Percentiles rank a stretch among this genome's conserved stretches.
phyloP scores from a whole-genome alignment of 202 grass and related monocot genomes.

The Brachypodium distachyon region DNA sequence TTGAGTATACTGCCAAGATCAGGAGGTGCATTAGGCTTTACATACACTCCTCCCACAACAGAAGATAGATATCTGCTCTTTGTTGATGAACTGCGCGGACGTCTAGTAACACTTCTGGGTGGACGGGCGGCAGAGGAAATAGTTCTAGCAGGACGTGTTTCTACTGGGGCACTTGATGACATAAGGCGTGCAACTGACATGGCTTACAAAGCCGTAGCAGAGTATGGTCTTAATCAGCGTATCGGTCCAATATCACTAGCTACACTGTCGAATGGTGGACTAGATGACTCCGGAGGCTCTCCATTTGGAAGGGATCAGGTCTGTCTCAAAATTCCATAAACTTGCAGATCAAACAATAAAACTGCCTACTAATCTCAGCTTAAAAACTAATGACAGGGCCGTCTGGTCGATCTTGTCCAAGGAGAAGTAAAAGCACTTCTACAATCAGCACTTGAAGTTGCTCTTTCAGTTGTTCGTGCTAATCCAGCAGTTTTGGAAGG shows the following conservation, averaged over 20 bases:
- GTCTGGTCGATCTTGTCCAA: slow-evolving; percentile 90
- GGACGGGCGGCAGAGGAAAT: slow-evolving; percentile 93
- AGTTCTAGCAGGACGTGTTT: slow-evolving; percentile 71
- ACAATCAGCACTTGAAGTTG: slow-evolving; percentile 88
- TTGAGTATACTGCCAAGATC: slow-evolving; percentile 96
- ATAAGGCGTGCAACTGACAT: slow-evolving; percentile 96
- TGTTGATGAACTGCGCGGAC: slow-evolving; percentile 86
- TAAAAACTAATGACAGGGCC: slow-evolving; percentile 52
- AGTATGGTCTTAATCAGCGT: slow-evolving; percentile 81
- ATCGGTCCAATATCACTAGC: slow-evolving; percentile 82
- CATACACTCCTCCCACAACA: slow-evolving; percentile 79
- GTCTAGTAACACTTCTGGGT: slow-evolving; percentile 90
- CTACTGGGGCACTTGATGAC: slow-evolving; percentile 96
- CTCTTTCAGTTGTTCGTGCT: slow-evolving; percentile 83
- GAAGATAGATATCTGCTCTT: slow-evolving; percentile 97
- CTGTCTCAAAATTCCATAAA: slow-evolving; percentile 15
- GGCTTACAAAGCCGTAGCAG: slow-evolving; percentile 97
- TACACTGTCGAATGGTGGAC: slow-evolving; percentile 78
- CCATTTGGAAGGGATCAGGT: slow-evolving; percentile 95
- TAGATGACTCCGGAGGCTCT: slow-evolving; percentile 81
- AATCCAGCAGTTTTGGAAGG: slow-evolving; percentile 90
- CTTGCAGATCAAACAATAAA: neutral
- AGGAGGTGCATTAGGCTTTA: slow-evolving; percentile 90
- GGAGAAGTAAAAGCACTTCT: slow-evolving; percentile 75
- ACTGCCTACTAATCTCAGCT: neutral